Base-by-base conservation (phyloP, 2,329 filamentous ascomycete genomes). In the Pseudopyricularia cyperi region DNA sequence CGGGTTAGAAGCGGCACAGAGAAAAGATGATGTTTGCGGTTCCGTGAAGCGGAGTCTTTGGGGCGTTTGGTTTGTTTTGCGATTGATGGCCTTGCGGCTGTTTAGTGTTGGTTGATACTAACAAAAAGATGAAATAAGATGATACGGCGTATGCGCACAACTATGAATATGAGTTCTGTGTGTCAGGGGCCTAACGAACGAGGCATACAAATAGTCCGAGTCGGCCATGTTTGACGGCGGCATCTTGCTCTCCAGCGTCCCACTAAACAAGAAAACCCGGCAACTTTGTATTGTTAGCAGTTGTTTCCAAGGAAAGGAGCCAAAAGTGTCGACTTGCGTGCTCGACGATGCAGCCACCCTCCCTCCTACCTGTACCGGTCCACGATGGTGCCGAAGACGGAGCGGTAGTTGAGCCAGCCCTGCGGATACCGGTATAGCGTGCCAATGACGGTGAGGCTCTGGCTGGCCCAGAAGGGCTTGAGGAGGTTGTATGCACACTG, bases 331-430 rank as follows among this genome's bases (percentile, higher is more conserved):
- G 37, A 58, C 57, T 7, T 56, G 59, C 59, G 28, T 61, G 59
- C 46, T 61, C 59, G 15, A 54, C 55, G 26, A 61, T 61, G 39
- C 58, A 61, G 4, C 59, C 59, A 35, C 55, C 57, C 33, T 60
- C 58, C 59, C 58, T 60, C 58, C 59, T 57, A 61, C 3, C 58
- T 56, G 42, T 53, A 61, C 8, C 58, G 56, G 50, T 60, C 58
- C 9, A 61, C 59, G 14, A 60, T 56, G 48, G 55, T 55, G 17
- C 59, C 57, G 11, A 59, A 51, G n/a, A 46, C 44, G n/a, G 44
- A 55, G 30, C 46, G 44, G 51, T 61, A 61, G 54, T 61, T 58
- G 39, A 61, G 56, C 60, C 60, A 61, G 5, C 58, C 56, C 52
- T 52, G 53, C n/a, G 55, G 46, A 42, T 54, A 57, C 34, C 55